Evolutionary conservation across 1,139 yeast species (phyloP).

Genomic region (Yamadazyma dushanensis): DNA sequence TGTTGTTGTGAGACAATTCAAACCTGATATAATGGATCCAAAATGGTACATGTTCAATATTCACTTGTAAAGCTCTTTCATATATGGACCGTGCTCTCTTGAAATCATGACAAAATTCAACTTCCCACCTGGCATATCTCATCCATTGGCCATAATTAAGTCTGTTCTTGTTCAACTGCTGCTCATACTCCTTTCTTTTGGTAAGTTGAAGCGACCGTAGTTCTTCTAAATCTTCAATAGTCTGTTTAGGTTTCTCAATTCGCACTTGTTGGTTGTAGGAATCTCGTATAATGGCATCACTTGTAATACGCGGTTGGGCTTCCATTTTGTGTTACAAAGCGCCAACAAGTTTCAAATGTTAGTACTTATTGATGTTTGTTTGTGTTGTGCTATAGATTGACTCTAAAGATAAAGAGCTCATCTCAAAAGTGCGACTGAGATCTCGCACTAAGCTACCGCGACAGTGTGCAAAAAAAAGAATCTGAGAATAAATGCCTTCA

Average conservation of each 20-base stretch:
- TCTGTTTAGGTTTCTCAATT: constrained; percentile 47
- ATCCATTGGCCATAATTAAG: constrained; percentile 87
- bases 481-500: constrained; percentile 65
- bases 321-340: too few species aligned
- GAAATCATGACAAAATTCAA: constrained; percentile 71
- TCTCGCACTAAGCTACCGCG: too few species aligned
- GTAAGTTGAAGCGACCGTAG: constrained; percentile 71
- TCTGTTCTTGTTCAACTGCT: constrained; percentile 78
- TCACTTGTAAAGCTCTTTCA: constrained; percentile 84
- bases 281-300: constrained; percentile 39
- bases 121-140: constrained; percentile 87
- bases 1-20: constrained; percentile 69
- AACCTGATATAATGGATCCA: constrained; percentile 85
- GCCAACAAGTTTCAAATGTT: too few species aligned
- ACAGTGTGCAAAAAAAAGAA: too few species aligned
- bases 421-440: too few species aligned
- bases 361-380: too few species aligned
- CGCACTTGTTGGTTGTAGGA: constrained; percentile 31
- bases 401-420: too few species aligned
- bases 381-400: too few species aligned
- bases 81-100: constrained; percentile 77
- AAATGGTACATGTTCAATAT: constrained; percentile 70
- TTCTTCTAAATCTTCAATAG: constrained; percentile 79
- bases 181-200: constrained; percentile 81
- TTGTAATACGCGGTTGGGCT: constrained; percentile 25